Evolutionary conservation across 345 rosid species (phyloP).

Genomic region (Zanthoxylum bungeanum): DNA sequence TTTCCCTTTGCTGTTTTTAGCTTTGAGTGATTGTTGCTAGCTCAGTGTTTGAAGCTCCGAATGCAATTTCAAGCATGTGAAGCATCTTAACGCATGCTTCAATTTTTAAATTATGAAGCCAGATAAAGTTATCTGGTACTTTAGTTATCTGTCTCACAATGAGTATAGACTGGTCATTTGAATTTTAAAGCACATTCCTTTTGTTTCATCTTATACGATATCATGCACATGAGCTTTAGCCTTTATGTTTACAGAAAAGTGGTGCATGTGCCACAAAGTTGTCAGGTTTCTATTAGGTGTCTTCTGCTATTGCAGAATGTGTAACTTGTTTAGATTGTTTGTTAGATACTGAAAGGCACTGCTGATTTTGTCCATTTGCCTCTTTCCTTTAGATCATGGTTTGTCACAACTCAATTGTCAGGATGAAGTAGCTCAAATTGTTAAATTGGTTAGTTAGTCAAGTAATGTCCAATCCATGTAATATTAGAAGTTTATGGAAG

Average conservation of each 20-base stretch:
- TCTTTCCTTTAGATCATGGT: neutral
- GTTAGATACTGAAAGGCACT: neutral
- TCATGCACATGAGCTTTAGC: neutral
- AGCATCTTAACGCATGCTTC: neutral
- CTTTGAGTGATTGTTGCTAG: neutral
- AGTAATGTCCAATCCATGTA: neutral
- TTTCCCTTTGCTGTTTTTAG: neutral
- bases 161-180: neutral
- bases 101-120: neutral
- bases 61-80: neutral
- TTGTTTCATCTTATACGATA: neutral
- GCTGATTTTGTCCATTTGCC: neutral
- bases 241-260: neutral
- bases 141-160: neutral
- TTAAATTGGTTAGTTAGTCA: neutral
- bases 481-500: neutral
- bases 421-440: neutral
- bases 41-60: neutral
- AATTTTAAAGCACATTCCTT: neutral
- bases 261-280: neutral
- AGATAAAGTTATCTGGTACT: neutral
- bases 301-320: neutral
- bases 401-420: neutral
- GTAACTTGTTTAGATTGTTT: neutral
- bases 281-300: neutral